Conservation (phyloP, 495 filamentous ascomycete species). For the Neurospora sp. region DNA sequence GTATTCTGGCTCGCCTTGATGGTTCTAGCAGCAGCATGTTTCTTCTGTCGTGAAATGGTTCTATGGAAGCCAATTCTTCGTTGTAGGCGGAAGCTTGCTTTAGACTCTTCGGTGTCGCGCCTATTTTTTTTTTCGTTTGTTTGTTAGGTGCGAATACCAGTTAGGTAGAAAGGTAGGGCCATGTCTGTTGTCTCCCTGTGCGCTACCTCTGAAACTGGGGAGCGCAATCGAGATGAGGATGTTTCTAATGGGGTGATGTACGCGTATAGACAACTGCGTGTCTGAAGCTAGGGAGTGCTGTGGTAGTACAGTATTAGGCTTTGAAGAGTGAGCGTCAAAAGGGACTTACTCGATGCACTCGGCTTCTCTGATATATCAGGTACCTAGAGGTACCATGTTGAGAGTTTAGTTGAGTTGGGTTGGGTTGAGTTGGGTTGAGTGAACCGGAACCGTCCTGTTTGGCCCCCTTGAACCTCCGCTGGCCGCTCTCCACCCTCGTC, state of each 20-base stretch:
- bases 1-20: neutral
- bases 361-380: neutral
- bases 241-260: neutral
- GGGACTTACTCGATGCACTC: neutral
- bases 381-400: neutral
- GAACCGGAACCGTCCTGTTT: neutral
- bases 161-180: neutral
- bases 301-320: neutral
- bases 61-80: neutral
- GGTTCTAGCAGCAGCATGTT: neutral
- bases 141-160: neutral
- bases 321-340: neutral
- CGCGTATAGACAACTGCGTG: neutral
- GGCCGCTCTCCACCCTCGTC: neutral
- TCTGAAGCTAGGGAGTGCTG: neutral
- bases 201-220: neutral
- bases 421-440: neutral
- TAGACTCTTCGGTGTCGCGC: neutral
- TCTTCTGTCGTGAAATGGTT: neutral
- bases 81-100: neutral
- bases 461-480: neutral
- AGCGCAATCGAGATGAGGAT: neutral
- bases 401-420: neutral
- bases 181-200: neutral
- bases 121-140: neutral